phyloP scores from a whole-genome alignment of 2,329 filamentous ascomycete species.

The Blumeria graminis region DNA sequence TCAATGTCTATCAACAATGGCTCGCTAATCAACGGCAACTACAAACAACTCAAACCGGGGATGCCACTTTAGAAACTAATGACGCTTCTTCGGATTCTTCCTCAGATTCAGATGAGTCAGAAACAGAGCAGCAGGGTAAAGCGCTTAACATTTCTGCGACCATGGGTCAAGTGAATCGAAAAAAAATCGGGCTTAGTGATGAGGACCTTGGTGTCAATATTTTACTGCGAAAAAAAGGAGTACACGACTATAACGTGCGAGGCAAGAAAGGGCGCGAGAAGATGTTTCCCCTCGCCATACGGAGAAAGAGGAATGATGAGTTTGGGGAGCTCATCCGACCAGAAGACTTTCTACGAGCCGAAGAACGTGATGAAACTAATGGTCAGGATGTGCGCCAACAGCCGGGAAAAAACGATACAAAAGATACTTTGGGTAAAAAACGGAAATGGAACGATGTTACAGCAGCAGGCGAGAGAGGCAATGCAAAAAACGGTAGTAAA shows the following conservation, averaged over 20 bases:
- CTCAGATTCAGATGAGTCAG: slow-evolving; percentile 68
- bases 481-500: slow-evolving; percentile 28
- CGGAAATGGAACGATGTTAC: slow-evolving; percentile 69
- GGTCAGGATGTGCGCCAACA: slow-evolving; percentile 34
- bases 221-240: slow-evolving; percentile 62
- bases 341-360: slow-evolving; percentile 79
- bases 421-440: slow-evolving; percentile 64
- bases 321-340: slow-evolving; percentile 86
- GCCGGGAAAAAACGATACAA: slow-evolving; percentile 22
- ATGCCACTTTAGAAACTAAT: slow-evolving; percentile 46
- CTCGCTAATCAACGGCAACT: slow-evolving; percentile 70
- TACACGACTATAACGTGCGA: slow-evolving; percentile 83
- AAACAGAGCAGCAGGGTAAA: slow-evolving; percentile 75
- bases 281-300: slow-evolving; percentile 69
- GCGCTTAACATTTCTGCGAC: slow-evolving; percentile 73
- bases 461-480: slow-evolving; percentile 17
- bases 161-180: slow-evolving; percentile 59
- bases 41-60: slow-evolving; percentile 53
- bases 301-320: slow-evolving; percentile 60
- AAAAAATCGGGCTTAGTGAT: slow-evolving; percentile 67
- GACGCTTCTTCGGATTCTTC: slow-evolving; percentile 72
- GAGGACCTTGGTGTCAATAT: slow-evolving; percentile 84
- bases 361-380: slow-evolving; percentile 62
- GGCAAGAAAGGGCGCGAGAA: slow-evolving; percentile 81
- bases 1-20: slow-evolving; percentile 73